Conservation (phyloP, 2,329 filamentous ascomycete genomes). For the Calonectria hawksworthii region DNA sequence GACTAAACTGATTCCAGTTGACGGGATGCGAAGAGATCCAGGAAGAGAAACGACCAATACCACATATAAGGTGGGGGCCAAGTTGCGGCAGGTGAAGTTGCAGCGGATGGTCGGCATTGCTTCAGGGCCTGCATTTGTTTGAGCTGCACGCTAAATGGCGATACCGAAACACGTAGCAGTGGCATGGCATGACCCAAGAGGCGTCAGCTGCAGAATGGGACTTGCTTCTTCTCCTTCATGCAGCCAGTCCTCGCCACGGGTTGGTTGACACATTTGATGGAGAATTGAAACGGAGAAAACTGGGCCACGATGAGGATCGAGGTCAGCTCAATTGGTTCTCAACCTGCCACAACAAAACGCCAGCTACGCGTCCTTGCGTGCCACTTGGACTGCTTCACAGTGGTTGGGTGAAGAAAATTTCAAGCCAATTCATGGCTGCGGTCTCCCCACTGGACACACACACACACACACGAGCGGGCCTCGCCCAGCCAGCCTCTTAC, state of each 20-base stretch:
- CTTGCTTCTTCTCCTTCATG: not conserved
- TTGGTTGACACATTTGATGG: conserved; percentile 5
- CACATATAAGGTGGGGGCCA: not conserved
- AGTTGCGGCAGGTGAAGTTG: not conserved
- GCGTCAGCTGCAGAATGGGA: not conserved
- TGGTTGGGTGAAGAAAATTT: not conserved
- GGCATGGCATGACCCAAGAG: not conserved
- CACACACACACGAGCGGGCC: not conserved
- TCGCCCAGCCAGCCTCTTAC: not conserved
- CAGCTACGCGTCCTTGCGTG: too few relatives aligned
- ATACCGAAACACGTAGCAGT: not conserved
- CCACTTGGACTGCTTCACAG: not conserved
- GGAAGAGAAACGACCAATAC: not conserved
- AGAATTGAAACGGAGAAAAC: not conserved
- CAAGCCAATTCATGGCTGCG: not conserved
- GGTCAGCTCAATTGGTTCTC: not conserved
- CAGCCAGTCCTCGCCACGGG: not conserved
- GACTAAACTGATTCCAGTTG: not conserved
- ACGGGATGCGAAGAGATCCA: not conserved
- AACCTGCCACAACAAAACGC: not conserved
- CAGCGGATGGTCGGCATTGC: not conserved
- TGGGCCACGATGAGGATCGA: not conserved
- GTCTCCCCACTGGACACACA: not conserved
- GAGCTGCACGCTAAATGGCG: not conserved
- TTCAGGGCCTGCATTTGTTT: not conserved